phyloP scores from a whole-genome alignment of 768 basidiomycete species.

The Termitomyces sp. region DNA sequence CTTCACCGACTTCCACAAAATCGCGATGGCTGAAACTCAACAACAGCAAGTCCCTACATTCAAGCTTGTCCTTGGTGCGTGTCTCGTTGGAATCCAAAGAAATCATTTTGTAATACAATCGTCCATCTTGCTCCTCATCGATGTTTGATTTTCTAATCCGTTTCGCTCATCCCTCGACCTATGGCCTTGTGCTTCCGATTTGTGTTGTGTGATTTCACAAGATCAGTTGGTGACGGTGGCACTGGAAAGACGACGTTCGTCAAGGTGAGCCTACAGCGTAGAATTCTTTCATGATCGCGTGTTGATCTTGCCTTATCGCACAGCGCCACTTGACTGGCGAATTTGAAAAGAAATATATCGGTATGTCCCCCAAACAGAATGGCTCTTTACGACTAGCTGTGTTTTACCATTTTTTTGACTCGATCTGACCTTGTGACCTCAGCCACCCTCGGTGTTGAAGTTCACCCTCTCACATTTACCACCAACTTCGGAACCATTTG shows the following conservation, averaged over 20 bases:
- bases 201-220: constrained; percentile 13
- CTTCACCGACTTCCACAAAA: constrained; percentile 8
- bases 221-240: constrained; percentile 88
- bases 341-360: constrained; percentile 99
- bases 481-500: constrained; percentile 99
- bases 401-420: constrained; percentile 10
- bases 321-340: constrained; percentile 98
- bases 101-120: constrained; percentile 23
- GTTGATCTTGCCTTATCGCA: constrained; percentile 41
- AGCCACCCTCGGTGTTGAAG: constrained; percentile 99
- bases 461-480: constrained; percentile 91
- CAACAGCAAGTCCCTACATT: constrained; percentile 71
- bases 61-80: constrained; percentile 96
- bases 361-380: no score
- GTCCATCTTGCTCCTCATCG: constrained; percentile 42
- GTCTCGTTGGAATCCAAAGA: neutral
- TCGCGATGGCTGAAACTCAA: constrained; percentile 18
- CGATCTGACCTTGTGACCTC: constrained; percentile 11
- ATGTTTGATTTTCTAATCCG: constrained; percentile 32
- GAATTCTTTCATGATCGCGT: constrained; percentile 39
- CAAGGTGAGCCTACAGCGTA: constrained; percentile 56
- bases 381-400: no score
- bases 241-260: constrained; percentile 99
- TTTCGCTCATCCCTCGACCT: constrained; percentile 7
- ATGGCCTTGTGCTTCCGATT: constrained; percentile 9